Base-by-base conservation (phyloP, 2,329 filamentous ascomycete species). In the Fusarium gaditjirri region DNA sequence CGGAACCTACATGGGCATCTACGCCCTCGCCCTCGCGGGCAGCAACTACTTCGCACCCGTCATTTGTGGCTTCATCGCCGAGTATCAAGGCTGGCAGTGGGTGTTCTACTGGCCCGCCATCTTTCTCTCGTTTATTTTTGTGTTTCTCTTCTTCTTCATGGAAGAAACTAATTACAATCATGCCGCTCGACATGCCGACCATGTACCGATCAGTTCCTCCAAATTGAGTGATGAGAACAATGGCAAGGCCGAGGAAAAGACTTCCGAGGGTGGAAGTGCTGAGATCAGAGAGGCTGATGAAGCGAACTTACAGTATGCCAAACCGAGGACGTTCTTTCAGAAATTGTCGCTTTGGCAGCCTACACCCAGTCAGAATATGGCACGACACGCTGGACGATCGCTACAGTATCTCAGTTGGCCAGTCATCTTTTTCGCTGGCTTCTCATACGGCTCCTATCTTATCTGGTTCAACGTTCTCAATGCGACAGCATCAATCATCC, bases 121-220 rank as follows among this genome's bases (percentile, higher is more conserved):
- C 36, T 82, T 84, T 60, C 79, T 80, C 53, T 81, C 72, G 3
- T 78, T 71, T 1, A 78, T 78, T 8, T 80, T 80, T 17, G 43
- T 83, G 1, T 80, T 84, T 38, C 63, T 84, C 1, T 88, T 90
- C 74, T 80, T 90, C 65, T 87, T 90, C 73, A 87, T 89, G 67
- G 88, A 90, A 70, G 89, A 91, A 75, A 88, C 88, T 11, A 85
- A 85, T 19, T 91, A 90, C 70, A 79, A 83, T 46, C 81, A 85
- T 19, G 35, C 25, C 4, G 31, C 44, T 5, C 61, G 23, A 31
- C 29, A 41, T 14, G 14, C 33, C 39, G 27, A 44, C 14, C 33
- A 25, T 3, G 16, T 46, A 17, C 43, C 33, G 6, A 23, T 36
- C 23, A 27, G 42, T 35, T 13, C 65, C 2, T 43, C 43, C 7